These are phyloP conservation scores for Hypoxylon fuscum DNA, from an alignment of 495 filamentous ascomycete genomes.

Conservation along the genomic window DNA sequence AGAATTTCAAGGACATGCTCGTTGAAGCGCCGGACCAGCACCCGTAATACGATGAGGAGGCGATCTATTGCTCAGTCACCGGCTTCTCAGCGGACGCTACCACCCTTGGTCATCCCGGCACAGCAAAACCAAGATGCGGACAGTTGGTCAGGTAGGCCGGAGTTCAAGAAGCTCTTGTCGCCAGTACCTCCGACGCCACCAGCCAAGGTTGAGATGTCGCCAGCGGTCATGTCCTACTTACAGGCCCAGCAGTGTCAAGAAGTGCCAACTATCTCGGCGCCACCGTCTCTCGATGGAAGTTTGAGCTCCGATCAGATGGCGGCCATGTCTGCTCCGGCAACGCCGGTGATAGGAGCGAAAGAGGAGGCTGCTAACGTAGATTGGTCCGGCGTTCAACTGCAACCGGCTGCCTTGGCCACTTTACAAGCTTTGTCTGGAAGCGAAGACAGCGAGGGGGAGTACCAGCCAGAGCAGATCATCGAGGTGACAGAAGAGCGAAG, in stretches of 20 bases:
- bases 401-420: conserved; percentile 79
- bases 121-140: conserved; percentile 42
- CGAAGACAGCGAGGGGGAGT: conserved; percentile 56
- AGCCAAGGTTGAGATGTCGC: conserved; percentile 79
- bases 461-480: conserved; percentile 61
- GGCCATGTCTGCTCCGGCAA: conserved; percentile 78
- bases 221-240: conserved; percentile 73
- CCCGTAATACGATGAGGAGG: conserved; percentile 41
- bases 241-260: conserved; percentile 59
- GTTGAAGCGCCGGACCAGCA: conserved; percentile 47
- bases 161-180: conserved; percentile 70
- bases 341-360: conserved; percentile 72
- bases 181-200: conserved; percentile 79
- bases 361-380: conserved; percentile 58
- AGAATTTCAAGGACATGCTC: conserved; percentile 44
- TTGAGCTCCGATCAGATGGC: conserved; percentile 86
- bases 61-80: conserved; percentile 44
- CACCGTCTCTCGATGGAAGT: conserved; percentile 90
- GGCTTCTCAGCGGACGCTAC: conserved; percentile 58
- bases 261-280: conserved; percentile 77
- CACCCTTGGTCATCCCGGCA: conserved; percentile 76
- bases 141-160: conserved; percentile 47
- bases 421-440: conserved; percentile 76
- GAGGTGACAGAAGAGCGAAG: conserved; percentile 55
- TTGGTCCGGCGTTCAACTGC: conserved; percentile 75